Percentiles rank a stretch among this genome's conserved stretches.
phyloP scores from a whole-genome alignment of 495 filamentous ascomycete genomes.

The Aspergillus indologenus region DNA sequence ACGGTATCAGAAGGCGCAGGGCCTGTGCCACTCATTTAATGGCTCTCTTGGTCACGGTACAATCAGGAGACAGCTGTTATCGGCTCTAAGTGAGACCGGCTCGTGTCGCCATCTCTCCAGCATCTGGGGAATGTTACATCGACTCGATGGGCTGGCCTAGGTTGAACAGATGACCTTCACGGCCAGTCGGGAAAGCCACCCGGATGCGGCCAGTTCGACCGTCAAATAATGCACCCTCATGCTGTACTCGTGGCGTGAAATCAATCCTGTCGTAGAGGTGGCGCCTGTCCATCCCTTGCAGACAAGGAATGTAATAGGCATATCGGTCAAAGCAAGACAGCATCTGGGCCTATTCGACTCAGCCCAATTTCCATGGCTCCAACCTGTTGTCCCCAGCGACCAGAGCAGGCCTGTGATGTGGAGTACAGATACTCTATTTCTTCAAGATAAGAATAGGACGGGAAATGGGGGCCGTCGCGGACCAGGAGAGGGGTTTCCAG shows the following conservation, averaged over 20 bases:
- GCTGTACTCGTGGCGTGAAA: background rate
- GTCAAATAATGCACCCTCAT: background rate
- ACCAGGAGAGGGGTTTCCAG: background rate
- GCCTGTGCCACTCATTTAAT: background rate
- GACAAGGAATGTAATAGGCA: background rate
- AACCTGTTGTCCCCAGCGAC: background rate
- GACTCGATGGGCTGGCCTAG: background rate
- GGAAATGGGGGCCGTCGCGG: too few relatives aligned
- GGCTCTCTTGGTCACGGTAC: background rate
- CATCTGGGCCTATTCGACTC: background rate
- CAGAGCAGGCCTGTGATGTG: background rate
- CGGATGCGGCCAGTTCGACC: background rate
- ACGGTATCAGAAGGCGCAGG: background rate
- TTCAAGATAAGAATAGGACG: background rate
- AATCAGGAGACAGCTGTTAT: background rate
- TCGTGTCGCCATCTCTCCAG: background rate
- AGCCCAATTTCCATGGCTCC: background rate
- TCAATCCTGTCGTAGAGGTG: background rate
- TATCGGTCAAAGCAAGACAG: background rate
- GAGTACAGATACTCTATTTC: background rate
- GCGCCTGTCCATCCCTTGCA: slow-evolving; percentile 5
- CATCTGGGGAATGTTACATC: slow-evolving; percentile 4
- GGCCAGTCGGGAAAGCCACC: background rate
- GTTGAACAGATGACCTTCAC: background rate
- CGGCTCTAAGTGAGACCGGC: background rate